phyloP scores from a whole-genome alignment of 2,329 filamentous ascomycete genomes.

The Fusarium pseudograminearum region DNA sequence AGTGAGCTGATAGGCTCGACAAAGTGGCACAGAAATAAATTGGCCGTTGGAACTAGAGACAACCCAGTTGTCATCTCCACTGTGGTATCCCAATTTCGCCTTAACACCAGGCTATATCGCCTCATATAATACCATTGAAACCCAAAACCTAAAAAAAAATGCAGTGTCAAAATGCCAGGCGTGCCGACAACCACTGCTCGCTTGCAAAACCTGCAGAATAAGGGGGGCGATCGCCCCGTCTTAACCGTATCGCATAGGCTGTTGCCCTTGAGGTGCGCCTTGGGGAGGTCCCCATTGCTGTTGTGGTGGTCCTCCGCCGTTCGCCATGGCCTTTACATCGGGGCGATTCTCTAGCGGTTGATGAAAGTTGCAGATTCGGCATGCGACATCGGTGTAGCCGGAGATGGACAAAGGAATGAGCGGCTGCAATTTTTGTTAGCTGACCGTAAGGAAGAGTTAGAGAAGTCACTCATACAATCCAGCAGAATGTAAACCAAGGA shows the following conservation, averaged over 20 bases:
- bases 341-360: conserved; percentile 72
- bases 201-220: background rate
- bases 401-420: conserved; percentile 77
- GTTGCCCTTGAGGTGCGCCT: conserved; percentile 48
- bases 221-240: background rate
- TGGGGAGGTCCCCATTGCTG: conserved; percentile 51
- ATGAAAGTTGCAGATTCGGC: conserved; percentile 81
- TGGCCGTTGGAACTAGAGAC: background rate
- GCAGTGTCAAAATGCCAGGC: background rate
- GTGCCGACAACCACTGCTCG: background rate
- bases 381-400: conserved; percentile 76
- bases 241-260: conserved; percentile 50
- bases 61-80: conserved; percentile 2
- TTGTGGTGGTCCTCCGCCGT: conserved; percentile 55
- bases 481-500: conserved; percentile 85
- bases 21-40: background rate
- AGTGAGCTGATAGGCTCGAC: background rate
- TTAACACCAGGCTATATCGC: conserved; percentile 35
- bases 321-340: conserved; percentile 66
- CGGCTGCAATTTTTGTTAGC: conserved; percentile 61
- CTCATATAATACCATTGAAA: conserved; percentile 11
- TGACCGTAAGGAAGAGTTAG: background rate
- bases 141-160: background rate
- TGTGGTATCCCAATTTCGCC: conserved; percentile 33
- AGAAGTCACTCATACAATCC: conserved; percentile 64